phyloP scores from a whole-genome alignment of 2,329 filamentous ascomycete species.

The Penicillium brevicompactum region DNA sequence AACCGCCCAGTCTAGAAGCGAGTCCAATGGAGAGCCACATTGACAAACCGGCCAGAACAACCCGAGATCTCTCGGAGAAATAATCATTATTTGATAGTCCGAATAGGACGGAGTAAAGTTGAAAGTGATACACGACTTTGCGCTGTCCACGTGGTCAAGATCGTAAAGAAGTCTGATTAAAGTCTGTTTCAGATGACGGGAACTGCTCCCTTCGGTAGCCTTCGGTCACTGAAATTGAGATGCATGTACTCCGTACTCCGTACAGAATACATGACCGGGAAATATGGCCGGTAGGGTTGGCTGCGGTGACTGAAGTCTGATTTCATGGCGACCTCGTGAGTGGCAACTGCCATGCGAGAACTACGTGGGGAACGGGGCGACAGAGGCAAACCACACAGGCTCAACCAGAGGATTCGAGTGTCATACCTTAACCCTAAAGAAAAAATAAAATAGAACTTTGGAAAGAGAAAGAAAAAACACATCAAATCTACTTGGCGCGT shows the following conservation, averaged over 20 bases:
- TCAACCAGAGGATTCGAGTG: background rate
- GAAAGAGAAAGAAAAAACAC: background rate
- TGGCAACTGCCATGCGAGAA: background rate
- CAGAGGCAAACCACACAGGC: background rate
- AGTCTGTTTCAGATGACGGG: background rate
- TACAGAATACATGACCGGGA: background rate
- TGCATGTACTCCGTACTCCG: background rate
- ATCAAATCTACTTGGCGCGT: background rate
- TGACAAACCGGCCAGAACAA: background rate
- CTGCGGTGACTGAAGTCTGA: slow-evolving; percentile 5
- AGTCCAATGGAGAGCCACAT: slow-evolving; percentile 3
- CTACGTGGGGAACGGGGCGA: background rate
- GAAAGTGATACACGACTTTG: background rate
- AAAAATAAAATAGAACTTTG: too few species aligned
- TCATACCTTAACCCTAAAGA: background rate
- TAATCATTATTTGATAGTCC: background rate
- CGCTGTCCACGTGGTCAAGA: background rate
- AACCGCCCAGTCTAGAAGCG: background rate
- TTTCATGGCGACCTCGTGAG: slow-evolving; percentile 2
- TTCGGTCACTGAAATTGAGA: background rate
- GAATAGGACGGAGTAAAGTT: background rate
- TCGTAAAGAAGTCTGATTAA: background rate
- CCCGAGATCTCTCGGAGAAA: background rate
- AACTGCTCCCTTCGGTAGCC: background rate
- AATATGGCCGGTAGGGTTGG: background rate